Conservation (phyloP, 2,329 filamentous ascomycete species). For the Cordyceps militaris region DNA sequence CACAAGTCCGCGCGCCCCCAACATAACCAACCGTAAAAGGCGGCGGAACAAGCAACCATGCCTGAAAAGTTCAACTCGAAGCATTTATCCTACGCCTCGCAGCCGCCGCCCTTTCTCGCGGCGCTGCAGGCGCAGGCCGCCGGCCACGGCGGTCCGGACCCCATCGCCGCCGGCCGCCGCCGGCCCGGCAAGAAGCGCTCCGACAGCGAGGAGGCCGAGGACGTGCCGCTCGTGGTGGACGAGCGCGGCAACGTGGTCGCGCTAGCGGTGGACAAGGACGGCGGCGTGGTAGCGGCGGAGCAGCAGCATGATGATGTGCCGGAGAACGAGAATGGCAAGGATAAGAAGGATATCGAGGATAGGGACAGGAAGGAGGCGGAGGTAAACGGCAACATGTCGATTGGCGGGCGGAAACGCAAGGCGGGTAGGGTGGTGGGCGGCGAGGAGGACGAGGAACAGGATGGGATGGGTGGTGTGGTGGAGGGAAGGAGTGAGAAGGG, state of each 20-base stretch:
- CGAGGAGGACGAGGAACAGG: conserved; percentile 18
- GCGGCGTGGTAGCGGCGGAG: conserved; percentile 30
- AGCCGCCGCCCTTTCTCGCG: conserved; percentile 48
- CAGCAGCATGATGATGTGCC: conserved; percentile 12
- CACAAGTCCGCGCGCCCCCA: no score
- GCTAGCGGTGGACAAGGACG: conserved; percentile 40
- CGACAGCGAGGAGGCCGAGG: conserved; percentile 65
- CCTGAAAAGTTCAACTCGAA: conserved; percentile 54
- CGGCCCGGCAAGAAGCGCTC: conserved; percentile 48
- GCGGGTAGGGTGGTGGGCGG: conserved; percentile 42
- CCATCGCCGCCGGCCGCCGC: conserved; percentile 42
- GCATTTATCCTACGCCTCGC: conserved; percentile 53
- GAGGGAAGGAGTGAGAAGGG: conserved; percentile 17
- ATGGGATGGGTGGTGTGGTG: conserved; percentile 21
- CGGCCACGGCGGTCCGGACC: conserved; percentile 41
- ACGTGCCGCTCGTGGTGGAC: conserved; percentile 68
- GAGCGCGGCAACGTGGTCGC: conserved; percentile 60
- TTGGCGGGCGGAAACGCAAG: conserved; percentile 47
- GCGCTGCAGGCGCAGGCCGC: conserved; percentile 42
- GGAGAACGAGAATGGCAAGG: conserved; percentile 17
- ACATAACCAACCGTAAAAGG: not conserved
- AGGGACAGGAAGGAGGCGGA: conserved; percentile 22
- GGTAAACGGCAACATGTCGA: conserved; percentile 22
- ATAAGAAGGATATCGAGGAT: conserved; percentile 21
- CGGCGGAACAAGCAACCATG: conserved; percentile 20